Evolutionary conservation across 2,329 filamentous ascomycete genomes (phyloP).

Genomic region (Epichloe uncinata): DNA sequence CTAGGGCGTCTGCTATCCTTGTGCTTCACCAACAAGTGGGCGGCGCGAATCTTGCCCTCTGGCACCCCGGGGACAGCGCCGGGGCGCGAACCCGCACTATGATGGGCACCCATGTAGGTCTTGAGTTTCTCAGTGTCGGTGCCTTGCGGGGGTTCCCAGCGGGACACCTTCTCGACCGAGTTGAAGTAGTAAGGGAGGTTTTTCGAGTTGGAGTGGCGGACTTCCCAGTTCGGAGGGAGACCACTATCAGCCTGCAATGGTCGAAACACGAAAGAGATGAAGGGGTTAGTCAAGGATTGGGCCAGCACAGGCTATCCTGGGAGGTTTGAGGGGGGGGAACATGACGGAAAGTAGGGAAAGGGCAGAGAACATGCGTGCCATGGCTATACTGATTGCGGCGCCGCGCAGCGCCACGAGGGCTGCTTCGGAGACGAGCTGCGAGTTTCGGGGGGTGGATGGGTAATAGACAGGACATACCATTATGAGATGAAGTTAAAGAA

Average conservation of each 20-base stretch:
- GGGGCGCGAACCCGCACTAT: constrained; percentile 43
- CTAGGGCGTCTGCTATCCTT: constrained; percentile 73
- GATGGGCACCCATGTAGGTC: constrained; percentile 80
- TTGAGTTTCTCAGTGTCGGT: constrained; percentile 91
- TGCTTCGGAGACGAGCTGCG: constrained; percentile 4
- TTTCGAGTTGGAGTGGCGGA: constrained; percentile 95
- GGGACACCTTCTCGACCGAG: constrained; percentile 67
- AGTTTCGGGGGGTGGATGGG: constrained; percentile 1
- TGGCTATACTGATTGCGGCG: constrained; percentile 5
- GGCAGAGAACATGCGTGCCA: constrained; percentile 5
- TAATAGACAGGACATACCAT: constrained; percentile 6
- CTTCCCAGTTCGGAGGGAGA: constrained; percentile 80
- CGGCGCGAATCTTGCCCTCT: constrained; percentile 81
- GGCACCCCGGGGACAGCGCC: constrained; percentile 27
- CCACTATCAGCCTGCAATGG: constrained; percentile 55
- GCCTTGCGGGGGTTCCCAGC: constrained; percentile 89
- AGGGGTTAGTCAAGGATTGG: neutral
- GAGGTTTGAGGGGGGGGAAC: neutral
- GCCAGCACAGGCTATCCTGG: neutral
- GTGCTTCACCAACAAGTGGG: constrained; percentile 91
- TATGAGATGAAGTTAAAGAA: neutral
- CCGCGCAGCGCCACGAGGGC: constrained; percentile 4
- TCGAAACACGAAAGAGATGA: neutral
- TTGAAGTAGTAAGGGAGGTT: constrained; percentile 99
- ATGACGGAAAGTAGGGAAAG: neutral